Conservation (phyloP, 345 rosid genomes). For the Citrus australasica region DNA sequence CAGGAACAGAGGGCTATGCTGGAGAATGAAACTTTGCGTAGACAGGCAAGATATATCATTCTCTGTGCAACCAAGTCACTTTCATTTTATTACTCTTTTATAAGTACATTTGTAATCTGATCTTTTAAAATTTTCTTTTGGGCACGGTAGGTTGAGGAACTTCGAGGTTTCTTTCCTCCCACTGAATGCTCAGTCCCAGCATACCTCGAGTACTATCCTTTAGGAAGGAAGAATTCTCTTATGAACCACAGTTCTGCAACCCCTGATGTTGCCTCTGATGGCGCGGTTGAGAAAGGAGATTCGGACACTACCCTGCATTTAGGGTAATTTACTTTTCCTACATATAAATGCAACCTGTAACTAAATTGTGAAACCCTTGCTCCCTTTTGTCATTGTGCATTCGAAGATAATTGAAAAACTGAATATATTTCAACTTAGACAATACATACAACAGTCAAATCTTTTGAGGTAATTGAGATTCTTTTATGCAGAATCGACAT, state of each 20-base stretch:
- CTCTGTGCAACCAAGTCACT: background rate
- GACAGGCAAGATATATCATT: slow-evolving; percentile 52
- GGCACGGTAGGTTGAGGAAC: slow-evolving; percentile 74
- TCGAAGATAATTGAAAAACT: background rate
- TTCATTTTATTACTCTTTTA: background rate
- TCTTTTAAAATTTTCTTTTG: background rate
- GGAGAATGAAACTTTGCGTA: slow-evolving; percentile 87
- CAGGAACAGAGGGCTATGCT: slow-evolving; percentile 80
- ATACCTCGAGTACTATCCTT: slow-evolving; percentile 52
- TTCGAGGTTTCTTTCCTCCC: slow-evolving; percentile 62
- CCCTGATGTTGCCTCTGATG: slow-evolving; percentile 36
- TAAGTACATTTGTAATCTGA: background rate
- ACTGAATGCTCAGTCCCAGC: slow-evolving; percentile 36
- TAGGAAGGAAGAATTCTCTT: slow-evolving; percentile 42
- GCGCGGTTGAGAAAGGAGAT: slow-evolving; percentile 47
- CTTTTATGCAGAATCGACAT: background rate
- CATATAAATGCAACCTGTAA: background rate
- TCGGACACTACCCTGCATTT: slow-evolving; percentile 85
- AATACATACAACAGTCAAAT: background rate
- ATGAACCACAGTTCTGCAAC: slow-evolving; percentile 26
- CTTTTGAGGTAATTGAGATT: background rate
- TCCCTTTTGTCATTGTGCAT: background rate
- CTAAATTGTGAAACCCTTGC: background rate
- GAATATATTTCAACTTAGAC: background rate
- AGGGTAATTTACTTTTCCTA: slow-evolving; percentile 51